Evolutionary conservation across 768 basidiomycete species (phyloP), one percentile per base, ranked within the genome.

Genomic region (Mycena chlorophos): DNA sequence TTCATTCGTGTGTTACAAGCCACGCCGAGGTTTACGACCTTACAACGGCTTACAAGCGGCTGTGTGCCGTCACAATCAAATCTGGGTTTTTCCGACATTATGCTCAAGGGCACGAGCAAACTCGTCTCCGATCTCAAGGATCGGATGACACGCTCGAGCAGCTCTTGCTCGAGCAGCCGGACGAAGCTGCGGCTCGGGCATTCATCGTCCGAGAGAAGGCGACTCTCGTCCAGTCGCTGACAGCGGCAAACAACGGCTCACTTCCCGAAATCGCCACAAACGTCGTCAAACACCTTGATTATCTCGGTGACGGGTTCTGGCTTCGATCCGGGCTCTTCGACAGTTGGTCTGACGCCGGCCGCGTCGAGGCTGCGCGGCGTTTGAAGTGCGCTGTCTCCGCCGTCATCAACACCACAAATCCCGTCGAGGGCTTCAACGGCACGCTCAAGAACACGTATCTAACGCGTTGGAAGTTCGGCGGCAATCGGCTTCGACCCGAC

Each of bases 391-490:
- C 55, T 1, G 40, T 75, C 16, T 66, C 72, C 0, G 64, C 60
- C 2, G 66, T 77, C 2, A 26, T 75, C 5, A 62, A 71, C 0
- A 77, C 75, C 4, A 76, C 73, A 22, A 77, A 77, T 43, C 73
- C 75, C 51, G 66, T 76, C 6, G 73, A 77, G 56, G 68, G 70
- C 1, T 75, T 76, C 61, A 76, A 76, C 48, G 58, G 66, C 4
- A 37, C 68, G 13, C 55, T 76, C 1, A 75, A 77, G 58, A 43
- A 57, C 2, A 71, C 68, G 30, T 57, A 73, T 42, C 22, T 76
- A 0, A 61, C 27, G 0, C 62, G 55, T 25, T 68, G 61, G 63
- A 66, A 69, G 38, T 63, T 61, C 13, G 62, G 57, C 26, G 71
- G 72, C 3, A 58, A 59, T 4, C 63, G 66, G 5, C 65, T 76